phyloP scores from a whole-genome alignment of 2,329 filamentous ascomycete species.

The Diaporthe sp. region DNA sequence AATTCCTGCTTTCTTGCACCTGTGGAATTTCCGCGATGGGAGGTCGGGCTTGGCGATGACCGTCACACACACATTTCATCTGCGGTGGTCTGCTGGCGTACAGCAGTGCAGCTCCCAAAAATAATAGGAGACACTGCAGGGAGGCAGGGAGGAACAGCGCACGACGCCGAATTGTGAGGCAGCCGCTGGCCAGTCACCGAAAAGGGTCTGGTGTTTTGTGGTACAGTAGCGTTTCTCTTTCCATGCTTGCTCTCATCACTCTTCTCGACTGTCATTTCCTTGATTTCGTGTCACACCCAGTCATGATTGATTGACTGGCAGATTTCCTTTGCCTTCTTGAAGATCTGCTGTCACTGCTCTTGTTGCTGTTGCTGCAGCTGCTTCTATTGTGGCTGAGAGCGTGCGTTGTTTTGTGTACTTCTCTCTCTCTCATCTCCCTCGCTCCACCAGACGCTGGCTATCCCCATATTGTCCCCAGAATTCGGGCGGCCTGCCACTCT shows the following conservation, averaged over 20 bases:
- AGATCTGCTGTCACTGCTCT: neutral
- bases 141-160: neutral
- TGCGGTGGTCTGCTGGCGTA: neutral
- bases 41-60: constrained; percentile 39
- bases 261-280: neutral
- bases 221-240: constrained; percentile 1
- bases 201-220: neutral
- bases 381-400: constrained; percentile 1
- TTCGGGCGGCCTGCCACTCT: constrained; percentile 9
- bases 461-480: constrained; percentile 28
- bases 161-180: neutral
- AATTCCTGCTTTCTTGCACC: constrained; percentile 1
- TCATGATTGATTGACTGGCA: neutral
- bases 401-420: neutral
- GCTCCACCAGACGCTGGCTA: constrained; percentile 1
- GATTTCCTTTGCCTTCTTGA: neutral
- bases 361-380: neutral
- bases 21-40: constrained; percentile 8
- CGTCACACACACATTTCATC: neutral
- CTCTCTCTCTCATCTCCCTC: constrained; percentile 20
- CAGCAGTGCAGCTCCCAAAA: constrained; percentile 3
- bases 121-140: constrained; percentile 30
- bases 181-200: neutral
- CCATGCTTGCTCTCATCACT: too few species aligned
- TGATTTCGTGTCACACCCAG: constrained; percentile 9